phyloP scores from a whole-genome alignment of 352 stramenopile species.

The Phytopythium sindhum region DNA sequence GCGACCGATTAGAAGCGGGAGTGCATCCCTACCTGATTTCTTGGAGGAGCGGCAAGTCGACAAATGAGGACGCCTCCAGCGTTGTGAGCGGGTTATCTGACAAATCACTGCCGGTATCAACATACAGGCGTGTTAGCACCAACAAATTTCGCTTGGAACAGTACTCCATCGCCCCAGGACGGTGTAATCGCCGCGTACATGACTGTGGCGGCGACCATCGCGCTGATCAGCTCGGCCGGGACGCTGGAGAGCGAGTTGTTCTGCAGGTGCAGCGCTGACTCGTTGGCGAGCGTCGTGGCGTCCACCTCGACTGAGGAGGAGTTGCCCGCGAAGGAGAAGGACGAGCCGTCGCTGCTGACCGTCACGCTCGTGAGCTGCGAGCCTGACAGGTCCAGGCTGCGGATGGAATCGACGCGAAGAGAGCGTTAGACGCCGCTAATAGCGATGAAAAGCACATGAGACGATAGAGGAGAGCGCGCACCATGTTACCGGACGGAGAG shows the following conservation, averaged over 20 bases:
- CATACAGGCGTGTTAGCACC: background rate
- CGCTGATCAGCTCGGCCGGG: conserved; percentile 39
- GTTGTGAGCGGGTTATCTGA: conserved; percentile 56
- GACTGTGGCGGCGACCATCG: conserved; percentile 29
- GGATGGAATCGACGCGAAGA: background rate
- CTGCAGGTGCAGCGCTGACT: conserved; percentile 38
- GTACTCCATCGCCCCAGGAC: background rate
- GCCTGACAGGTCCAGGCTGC: conserved; percentile 35
- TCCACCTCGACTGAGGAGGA: conserved; percentile 14
- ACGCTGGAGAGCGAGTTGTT: conserved; percentile 46
- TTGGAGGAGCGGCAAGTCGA: conserved; percentile 32
- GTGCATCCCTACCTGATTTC: conserved; percentile 29
- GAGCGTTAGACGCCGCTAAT: background rate
- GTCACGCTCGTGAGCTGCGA: conserved; percentile 35
- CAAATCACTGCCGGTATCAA: conserved; percentile 29
- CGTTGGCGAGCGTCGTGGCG: conserved; percentile 18
- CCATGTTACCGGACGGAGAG: background rate
- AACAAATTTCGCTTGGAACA: background rate
- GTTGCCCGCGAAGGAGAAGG: conserved; percentile 32
- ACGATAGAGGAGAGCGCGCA: background rate
- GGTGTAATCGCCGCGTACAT: conserved; percentile 16
- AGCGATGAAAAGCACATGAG: background rate
- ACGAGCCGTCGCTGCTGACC: conserved; percentile 7
- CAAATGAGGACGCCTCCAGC: conserved; percentile 48
- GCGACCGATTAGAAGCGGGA: background rate